Conservation (phyloP, 768 basidiomycete genomes). For the Lactarius evosmus region DNA sequence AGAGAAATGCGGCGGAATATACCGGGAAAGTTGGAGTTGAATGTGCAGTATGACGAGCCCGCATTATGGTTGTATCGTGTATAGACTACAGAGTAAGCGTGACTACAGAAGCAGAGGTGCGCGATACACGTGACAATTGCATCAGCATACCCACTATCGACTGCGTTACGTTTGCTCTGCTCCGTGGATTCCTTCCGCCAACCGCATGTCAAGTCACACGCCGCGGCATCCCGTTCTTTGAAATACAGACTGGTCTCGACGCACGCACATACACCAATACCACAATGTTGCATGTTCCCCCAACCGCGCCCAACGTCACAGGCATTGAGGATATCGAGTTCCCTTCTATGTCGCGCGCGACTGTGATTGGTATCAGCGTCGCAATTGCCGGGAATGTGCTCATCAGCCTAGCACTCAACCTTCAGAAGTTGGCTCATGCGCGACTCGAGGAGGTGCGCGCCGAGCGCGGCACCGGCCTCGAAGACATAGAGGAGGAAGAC, state of each 20-base stretch:
- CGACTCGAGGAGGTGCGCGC: conserved; percentile 47
- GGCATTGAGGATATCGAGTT: conserved; percentile 38
- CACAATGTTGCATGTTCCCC: not conserved
- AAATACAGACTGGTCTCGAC: not conserved
- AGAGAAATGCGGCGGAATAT: conserved; percentile 79
- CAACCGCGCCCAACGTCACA: not conserved
- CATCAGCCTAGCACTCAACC: conserved; percentile 86
- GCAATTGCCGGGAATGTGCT: conserved; percentile 83
- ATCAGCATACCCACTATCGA: not conserved
- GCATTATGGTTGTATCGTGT: conserved; percentile 47
- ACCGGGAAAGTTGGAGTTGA: conserved; percentile 82
- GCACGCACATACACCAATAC: conserved; percentile 1
- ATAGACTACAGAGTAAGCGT: too few species aligned
- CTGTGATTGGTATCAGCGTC: conserved; percentile 75
- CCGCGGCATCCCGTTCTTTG: not conserved
- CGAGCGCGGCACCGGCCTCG: not conserved
- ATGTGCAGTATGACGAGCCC: conserved; percentile 75
- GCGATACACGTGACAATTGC: not conserved
- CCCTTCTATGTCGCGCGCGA: conserved; percentile 53
- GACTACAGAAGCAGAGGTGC: not conserved
- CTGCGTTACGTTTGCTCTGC: not conserved
- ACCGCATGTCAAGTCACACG: conserved; percentile 10
- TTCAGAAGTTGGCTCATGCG: conserved; percentile 89
- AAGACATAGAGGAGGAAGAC: conserved; percentile 26
- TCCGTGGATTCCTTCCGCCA: not conserved